phyloP scores from a whole-genome alignment of 441 rosid genomes.

The Brassica balearica region DNA sequence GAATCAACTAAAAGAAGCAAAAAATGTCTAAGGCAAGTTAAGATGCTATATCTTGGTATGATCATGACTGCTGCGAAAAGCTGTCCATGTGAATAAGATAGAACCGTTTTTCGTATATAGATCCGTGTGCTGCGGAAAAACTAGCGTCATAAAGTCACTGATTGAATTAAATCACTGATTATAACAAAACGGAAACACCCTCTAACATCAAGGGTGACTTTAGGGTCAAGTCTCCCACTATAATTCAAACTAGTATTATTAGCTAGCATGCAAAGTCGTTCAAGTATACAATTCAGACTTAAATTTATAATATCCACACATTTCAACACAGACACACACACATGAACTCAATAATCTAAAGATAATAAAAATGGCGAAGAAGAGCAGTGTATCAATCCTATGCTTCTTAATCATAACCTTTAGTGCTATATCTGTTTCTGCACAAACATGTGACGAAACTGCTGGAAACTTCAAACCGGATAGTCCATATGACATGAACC shows the following conservation, averaged over 20 bases:
- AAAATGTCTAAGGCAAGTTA: background rate
- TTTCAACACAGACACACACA: background rate
- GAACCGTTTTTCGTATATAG: background rate
- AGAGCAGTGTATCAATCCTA: constrained; percentile 12
- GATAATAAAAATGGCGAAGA: constrained; percentile 3
- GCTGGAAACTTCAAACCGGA: constrained; percentile 23
- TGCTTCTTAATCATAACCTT: constrained; percentile 10
- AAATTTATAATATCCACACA: background rate
- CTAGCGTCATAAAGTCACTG: background rate
- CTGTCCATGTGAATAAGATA: constrained; percentile 7
- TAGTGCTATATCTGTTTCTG: constrained; percentile 12
- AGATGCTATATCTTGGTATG: background rate
- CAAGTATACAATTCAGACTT: constrained; percentile 1
- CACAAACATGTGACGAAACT: constrained; percentile 25
- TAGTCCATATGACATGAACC: constrained; percentile 35
- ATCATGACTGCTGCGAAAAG: background rate
- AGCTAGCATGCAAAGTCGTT: background rate
- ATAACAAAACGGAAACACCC: background rate
- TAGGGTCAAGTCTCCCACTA: background rate
- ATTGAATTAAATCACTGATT: background rate
- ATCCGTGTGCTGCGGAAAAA: background rate
- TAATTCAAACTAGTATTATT: background rate
- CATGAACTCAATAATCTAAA: background rate
- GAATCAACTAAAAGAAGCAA: background rate
- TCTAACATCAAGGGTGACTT: constrained; percentile 7